Conservation (phyloP, 2,329 filamentous ascomycete genomes). For the Pseudogymnoascus sp. region DNA sequence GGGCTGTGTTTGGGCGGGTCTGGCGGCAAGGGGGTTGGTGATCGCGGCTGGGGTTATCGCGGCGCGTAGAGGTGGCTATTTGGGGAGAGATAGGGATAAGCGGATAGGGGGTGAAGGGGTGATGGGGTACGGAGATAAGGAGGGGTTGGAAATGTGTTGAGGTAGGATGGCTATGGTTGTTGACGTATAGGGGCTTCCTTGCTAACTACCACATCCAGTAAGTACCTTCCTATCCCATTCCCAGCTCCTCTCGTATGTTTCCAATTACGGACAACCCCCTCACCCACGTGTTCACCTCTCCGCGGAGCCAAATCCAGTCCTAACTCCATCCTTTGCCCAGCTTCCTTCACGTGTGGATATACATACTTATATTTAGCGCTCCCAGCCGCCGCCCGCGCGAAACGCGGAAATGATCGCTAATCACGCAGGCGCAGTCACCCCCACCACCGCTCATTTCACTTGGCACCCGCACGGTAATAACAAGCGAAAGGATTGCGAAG, state of each 20-base stretch:
- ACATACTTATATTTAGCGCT: background rate
- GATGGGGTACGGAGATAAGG: background rate
- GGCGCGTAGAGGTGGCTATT: background rate
- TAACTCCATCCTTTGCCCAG: background rate
- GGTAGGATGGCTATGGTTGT: background rate
- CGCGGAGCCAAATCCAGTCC: background rate
- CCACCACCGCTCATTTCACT: background rate
- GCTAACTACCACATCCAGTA: background rate
- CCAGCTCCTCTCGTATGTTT: background rate
- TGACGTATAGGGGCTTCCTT: background rate
- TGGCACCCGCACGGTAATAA: background rate
- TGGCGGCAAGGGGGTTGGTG: background rate
- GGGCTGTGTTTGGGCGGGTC: background rate
- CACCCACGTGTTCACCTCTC: background rate
- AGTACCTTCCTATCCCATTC: background rate
- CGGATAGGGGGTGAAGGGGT: background rate
- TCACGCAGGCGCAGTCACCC: background rate
- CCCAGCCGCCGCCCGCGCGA: background rate
- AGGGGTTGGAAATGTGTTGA: background rate
- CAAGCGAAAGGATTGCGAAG: background rate
- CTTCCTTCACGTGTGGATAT: background rate
- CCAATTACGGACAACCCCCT: background rate
- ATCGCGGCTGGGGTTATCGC: background rate
- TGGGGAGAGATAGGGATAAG: background rate
- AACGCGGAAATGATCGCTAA: conserved; percentile 3